Evolutionary conservation across 139 green algal species (phyloP), one percentile per base, ranked within the genome.

Genomic region (Chlorella sp.): DNA sequence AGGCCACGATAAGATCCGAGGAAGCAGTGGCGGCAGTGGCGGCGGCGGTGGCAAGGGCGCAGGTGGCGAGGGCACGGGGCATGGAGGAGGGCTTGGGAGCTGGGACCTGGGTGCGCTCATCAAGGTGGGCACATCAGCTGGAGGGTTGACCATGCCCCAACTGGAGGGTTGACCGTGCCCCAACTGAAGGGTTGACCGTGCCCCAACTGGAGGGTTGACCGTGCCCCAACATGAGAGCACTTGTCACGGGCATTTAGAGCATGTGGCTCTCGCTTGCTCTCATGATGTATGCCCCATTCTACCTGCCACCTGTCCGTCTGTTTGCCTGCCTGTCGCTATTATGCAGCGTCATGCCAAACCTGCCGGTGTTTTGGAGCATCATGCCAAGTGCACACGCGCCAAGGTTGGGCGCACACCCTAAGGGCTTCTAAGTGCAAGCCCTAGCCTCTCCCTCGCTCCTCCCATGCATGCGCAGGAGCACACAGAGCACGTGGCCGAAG

Each of bases 401-500:
- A 71, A 33, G 20, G n/a, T n/a, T n/a, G n/a, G n/a, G n/a, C n/a
- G n/a, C n/a, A n/a, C n/a, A 59, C 65, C 33, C 55, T 33, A 59
- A 32, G 26, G 72, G 6, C 27, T 62, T 2, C 67, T 29, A 31
- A 62, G 14, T 27, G 32, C 30, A 49, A 33, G 49, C 31, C 27
- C 29, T 29, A 49, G 24, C 23, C 5, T 66, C 20, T 3, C 49
- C 68, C 22, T n/a, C 27, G 17, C 22, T 27, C 17, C 32, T n/a
- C 35, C 2, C 49, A 29, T n/a, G 3, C 33, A 30, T 27, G 27
- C 66, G 24, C 62, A 80, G 49, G 70, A 82, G 55, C 76, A 76
- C 49, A 80, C 71, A 23, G 26, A 82, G 35, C 77, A 83, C 32
- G 69, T n/a, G 2, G n/a, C 77, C 2, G 77, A 83, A 34, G 77